phyloP scores from a whole-genome alignment of 2,329 filamentous ascomycete species.

The Ceratocystis diversiconidia region DNA sequence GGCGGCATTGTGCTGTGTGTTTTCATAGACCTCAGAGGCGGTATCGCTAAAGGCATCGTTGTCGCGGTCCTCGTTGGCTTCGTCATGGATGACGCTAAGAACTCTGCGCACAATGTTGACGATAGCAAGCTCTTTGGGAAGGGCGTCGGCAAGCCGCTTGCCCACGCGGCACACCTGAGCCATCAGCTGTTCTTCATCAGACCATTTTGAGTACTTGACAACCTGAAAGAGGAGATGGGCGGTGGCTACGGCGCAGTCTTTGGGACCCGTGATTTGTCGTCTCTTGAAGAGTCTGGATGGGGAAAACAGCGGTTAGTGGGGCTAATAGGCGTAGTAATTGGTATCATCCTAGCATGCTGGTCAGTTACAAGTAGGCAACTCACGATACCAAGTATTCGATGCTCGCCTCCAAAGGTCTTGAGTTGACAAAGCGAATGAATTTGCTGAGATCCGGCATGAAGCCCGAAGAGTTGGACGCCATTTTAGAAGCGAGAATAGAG shows the following conservation, averaged over 20 bases:
- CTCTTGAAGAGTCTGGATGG: slow-evolving; percentile 63
- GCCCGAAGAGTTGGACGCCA: slow-evolving; percentile 8
- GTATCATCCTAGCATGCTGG: neutral
- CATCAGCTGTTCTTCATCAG: slow-evolving; percentile 64
- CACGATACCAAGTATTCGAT: slow-evolving; percentile 76
- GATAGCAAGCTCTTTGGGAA: slow-evolving; percentile 80
- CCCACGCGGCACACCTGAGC: slow-evolving; percentile 68
- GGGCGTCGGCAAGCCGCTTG: slow-evolving; percentile 61
- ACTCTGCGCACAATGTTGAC: slow-evolving; percentile 90
- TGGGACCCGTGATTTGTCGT: slow-evolving; percentile 74
- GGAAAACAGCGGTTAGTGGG: neutral
- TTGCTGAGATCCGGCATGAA: slow-evolving; percentile 59
- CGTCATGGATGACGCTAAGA: slow-evolving; percentile 78
- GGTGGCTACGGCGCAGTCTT: slow-evolving; percentile 81
- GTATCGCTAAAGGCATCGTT: slow-evolving; percentile 50
- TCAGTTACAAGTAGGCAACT: slow-evolving; percentile 23
- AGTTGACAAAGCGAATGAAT: slow-evolving; percentile 67
- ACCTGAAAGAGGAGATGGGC: slow-evolving; percentile 78
- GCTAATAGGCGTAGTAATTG: neutral
- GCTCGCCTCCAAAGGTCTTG: slow-evolving; percentile 61
- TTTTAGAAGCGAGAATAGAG: neutral
- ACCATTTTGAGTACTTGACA: slow-evolving; percentile 66
- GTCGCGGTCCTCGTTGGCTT: slow-evolving; percentile 60
- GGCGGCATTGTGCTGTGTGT: slow-evolving; percentile 27
- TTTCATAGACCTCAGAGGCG: slow-evolving; percentile 27